A percentile compares a stretch with the other conserved stretches of the same genome.
Evolutionary conservation across 1,284 basidiomycete species (phyloP).

Genomic region (Pterula multifida): DNA sequence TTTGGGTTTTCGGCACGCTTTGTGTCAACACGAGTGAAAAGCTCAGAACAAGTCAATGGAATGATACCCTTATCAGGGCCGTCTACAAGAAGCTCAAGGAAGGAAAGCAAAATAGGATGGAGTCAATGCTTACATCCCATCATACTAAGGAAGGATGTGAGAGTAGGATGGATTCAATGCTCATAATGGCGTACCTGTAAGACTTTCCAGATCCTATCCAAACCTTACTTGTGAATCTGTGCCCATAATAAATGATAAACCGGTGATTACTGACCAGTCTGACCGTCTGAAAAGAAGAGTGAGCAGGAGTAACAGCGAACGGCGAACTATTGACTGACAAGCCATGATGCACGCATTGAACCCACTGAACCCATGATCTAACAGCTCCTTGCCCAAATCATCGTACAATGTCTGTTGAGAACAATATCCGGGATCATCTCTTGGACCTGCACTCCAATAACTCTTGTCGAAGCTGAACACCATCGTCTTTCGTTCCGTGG

Average conservation of each 20-base stretch:
- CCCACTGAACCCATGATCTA: conserved; percentile 92
- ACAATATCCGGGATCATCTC: conserved; percentile 82
- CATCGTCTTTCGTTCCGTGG: conserved; percentile 81
- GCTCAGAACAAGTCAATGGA: conserved; percentile 86
- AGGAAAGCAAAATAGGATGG: conserved; percentile 12
- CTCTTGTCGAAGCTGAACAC: conserved; percentile 91
- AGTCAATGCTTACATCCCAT: conserved; percentile 81
- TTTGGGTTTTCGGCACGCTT: conserved; percentile 59
- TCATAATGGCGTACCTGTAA: conserved; percentile 44
- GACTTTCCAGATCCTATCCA: conserved; percentile 76
- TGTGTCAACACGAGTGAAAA: conserved; percentile 74
- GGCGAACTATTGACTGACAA: conserved; percentile 49
- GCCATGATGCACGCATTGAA: conserved; percentile 98
- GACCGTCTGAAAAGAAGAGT: conserved; percentile 47
- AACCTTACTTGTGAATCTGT: conserved; percentile 9
- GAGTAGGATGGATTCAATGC: conserved; percentile 1
- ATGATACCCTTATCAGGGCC: conserved; percentile 97
- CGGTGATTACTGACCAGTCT: conserved; percentile 51
- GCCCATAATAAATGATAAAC: conserved; percentile 2
- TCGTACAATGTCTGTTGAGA: conserved; percentile 91
- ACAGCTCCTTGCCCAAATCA: conserved; percentile 87
- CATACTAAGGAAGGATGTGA: conserved; percentile 53
- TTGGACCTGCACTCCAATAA: conserved; percentile 87
- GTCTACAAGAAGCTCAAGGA: conserved; percentile 35
- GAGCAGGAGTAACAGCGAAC: conserved; percentile 4